Evolutionary conservation across 2,329 filamentous ascomycete species (phyloP).

Genomic region (Scedosporium apiospermum): DNA sequence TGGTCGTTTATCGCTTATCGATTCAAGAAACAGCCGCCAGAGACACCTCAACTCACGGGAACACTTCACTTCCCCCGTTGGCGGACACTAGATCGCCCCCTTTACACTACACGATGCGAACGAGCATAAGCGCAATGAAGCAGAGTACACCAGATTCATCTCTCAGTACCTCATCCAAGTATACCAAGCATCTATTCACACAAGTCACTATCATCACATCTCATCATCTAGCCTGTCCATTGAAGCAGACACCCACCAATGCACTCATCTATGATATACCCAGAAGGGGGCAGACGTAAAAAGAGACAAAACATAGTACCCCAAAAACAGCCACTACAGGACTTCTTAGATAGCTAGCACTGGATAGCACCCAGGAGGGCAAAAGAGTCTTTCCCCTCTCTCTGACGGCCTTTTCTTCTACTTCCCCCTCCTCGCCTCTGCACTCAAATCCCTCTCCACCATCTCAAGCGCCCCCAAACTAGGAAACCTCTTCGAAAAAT

Average conservation of each 20-base stretch:
- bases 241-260: not conserved
- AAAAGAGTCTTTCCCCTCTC: not conserved
- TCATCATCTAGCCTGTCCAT: not conserved
- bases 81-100: no score
- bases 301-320: not conserved
- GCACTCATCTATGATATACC: not conserved
- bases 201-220: not conserved
- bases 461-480: conserved; percentile 79
- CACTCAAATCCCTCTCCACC: conserved; percentile 59
- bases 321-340: not conserved
- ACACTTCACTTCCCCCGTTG: no score
- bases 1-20: no score
- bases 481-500: conserved; percentile 81
- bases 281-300: no score
- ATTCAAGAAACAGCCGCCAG: no score
- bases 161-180: not conserved
- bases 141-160: not conserved
- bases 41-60: no score
- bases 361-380: not conserved
- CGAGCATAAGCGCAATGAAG: not conserved
- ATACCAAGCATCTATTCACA: not conserved
- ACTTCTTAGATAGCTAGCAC: not conserved
- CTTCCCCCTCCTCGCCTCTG: conserved; percentile 11
- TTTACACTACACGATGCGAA: no score
- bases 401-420: conserved; percentile 14